Percentiles rank a stretch among this genome's conserved stretches.
These are phyloP conservation scores for Apiospora phragmitis DNA, from an alignment of 2,329 filamentous ascomycete genomes.

Conservation along the genomic window DNA sequence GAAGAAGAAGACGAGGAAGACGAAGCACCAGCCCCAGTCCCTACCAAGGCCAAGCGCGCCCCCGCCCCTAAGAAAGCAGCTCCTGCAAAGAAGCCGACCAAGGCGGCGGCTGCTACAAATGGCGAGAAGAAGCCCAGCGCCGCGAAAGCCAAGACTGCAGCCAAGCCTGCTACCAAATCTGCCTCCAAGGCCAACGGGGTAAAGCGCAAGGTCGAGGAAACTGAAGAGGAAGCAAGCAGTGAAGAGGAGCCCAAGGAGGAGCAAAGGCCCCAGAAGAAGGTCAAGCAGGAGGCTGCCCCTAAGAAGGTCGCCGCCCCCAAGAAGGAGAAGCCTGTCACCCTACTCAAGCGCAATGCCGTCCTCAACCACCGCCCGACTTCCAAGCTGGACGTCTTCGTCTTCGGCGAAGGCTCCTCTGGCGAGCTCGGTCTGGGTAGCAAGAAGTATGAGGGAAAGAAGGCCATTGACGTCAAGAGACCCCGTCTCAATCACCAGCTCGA, in stretches of 20 bases:
- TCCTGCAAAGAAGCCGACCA: slow-evolving; percentile 17
- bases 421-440: slow-evolving; percentile 68
- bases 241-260: slow-evolving; percentile 9
- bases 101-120: slow-evolving; percentile 17
- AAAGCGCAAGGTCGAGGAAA: slow-evolving; percentile 16
- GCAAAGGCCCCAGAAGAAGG: slow-evolving; percentile 18
- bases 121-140: slow-evolving; percentile 1
- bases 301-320: slow-evolving; percentile 24
- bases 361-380: slow-evolving; percentile 25
- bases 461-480: slow-evolving; percentile 68
- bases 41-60: slow-evolving; percentile 20
- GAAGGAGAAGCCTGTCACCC: slow-evolving; percentile 27
- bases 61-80: slow-evolving; percentile 13
- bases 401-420: slow-evolving; percentile 58
- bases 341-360: slow-evolving; percentile 19
- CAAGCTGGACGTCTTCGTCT: slow-evolving; percentile 48
- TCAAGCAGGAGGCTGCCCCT: slow-evolving; percentile 11
- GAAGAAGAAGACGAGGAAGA: not conserved
- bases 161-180: slow-evolving; percentile 18
- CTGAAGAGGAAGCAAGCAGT: slow-evolving; percentile 12
- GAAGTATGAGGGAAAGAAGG: slow-evolving; percentile 47
- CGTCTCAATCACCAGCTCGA: slow-evolving; percentile 63
- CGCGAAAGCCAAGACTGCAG: slow-evolving; percentile 14
- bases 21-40: slow-evolving; percentile 13
- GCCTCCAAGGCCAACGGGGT: slow-evolving; percentile 13